Conservation (phyloP, 352 stramenopile species). For the Phytophthora sp. region DNA sequence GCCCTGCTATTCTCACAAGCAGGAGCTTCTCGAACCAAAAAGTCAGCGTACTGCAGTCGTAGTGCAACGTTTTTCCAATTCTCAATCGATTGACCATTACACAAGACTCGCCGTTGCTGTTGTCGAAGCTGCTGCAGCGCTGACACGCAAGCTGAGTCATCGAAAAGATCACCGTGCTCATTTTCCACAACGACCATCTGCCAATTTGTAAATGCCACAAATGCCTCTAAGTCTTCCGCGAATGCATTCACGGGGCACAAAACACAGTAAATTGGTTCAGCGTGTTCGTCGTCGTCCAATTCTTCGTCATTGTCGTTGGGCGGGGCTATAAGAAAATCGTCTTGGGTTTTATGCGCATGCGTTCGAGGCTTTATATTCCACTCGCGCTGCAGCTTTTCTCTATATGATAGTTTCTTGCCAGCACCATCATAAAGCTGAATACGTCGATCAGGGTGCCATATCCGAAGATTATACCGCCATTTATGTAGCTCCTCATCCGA, state of each 20-base stretch:
- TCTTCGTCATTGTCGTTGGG: constrained; percentile 49
- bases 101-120: constrained; percentile 61
- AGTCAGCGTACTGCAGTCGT: constrained; percentile 55
- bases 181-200: constrained; percentile 82
- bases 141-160: constrained; percentile 46
- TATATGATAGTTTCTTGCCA: constrained; percentile 37
- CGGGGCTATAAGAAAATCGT: constrained; percentile 35
- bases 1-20: background rate
- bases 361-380: constrained; percentile 54
- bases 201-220: constrained; percentile 58
- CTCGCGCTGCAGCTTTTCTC: constrained; percentile 52
- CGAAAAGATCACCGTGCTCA: constrained; percentile 55
- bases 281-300: constrained; percentile 56
- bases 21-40: constrained; percentile 46
- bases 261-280: constrained; percentile 62
- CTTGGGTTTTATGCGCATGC: constrained; percentile 30
- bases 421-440: constrained; percentile 66
- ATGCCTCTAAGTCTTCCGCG: constrained; percentile 53
- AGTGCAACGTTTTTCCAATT: constrained; percentile 55
- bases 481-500: constrained; percentile 81
- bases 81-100: constrained; percentile 63
- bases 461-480: constrained; percentile 74
- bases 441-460: constrained; percentile 55
- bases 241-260: constrained; percentile 68
- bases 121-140: constrained; percentile 58